Evolutionary conservation across 345 rosid species (phyloP).

Genomic region (Balakata baccata): DNA sequence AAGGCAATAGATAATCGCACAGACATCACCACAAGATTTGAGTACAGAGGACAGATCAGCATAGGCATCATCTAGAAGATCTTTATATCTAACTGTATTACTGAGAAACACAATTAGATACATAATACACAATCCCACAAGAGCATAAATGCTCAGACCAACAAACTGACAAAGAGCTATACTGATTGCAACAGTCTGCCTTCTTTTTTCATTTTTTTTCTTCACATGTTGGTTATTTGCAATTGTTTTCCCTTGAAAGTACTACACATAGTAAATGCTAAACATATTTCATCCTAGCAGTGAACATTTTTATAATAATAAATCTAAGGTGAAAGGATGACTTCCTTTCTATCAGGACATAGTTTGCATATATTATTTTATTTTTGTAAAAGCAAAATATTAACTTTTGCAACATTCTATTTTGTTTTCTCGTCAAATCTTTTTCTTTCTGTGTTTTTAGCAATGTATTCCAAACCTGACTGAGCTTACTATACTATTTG

Average conservation of each 20-base stretch:
- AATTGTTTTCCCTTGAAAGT: neutral
- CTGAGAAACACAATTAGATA: slow-evolving; percentile 36
- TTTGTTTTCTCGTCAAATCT: no score
- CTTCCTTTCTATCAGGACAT: neutral
- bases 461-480: no score
- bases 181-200: neutral
- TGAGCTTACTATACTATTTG: no score
- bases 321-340: neutral
- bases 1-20: slow-evolving; percentile 93
- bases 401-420: no score
- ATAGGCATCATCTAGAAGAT: slow-evolving; percentile 70
- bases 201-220: neutral
- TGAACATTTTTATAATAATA: neutral
- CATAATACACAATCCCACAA: slow-evolving; percentile 3
- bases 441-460: no score
- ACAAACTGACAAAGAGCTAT: neutral
- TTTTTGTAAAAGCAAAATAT: no score
- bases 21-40: slow-evolving; percentile 63
- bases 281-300: neutral
- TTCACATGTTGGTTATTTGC: neutral
- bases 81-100: slow-evolving; percentile 83
- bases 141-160: neutral
- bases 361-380: no score
- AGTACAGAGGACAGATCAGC: slow-evolving; percentile 65
- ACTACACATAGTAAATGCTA: neutral